Percentiles rank a stretch among this genome's conserved stretches.
These are phyloP conservation scores for Stephania yunnanensis DNA, from an alignment of 164 flowering plant genomes.

Conservation along the genomic window DNA sequence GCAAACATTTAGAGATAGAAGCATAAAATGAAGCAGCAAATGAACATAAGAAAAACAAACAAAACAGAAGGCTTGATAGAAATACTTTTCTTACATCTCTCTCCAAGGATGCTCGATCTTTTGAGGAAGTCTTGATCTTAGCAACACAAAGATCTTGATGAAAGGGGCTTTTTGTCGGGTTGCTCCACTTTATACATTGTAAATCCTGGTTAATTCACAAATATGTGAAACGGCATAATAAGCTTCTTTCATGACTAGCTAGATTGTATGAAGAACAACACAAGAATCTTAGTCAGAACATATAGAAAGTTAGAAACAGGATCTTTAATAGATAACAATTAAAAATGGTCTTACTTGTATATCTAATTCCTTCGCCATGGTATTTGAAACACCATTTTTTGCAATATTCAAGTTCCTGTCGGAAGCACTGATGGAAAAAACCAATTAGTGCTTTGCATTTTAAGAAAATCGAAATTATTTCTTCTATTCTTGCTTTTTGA, in stretches of 20 bases:
- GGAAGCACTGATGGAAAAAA: slow-evolving; percentile 47
- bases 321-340: neutral
- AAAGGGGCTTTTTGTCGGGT: slow-evolving; percentile 29
- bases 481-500: no score
- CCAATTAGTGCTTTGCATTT: neutral
- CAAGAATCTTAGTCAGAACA: neutral
- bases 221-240: neutral
- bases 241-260: neutral
- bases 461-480: no score
- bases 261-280: no score
- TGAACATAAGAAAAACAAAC: neutral
- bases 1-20: neutral
- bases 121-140: slow-evolving; percentile 29
- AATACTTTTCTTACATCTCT: slow-evolving; percentile 56
- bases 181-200: slow-evolving; percentile 22
- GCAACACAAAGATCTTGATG: slow-evolving; percentile 23
- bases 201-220: slow-evolving; percentile 31
- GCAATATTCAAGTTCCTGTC: slow-evolving; percentile 43
- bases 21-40: neutral
- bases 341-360: slow-evolving; percentile 33
- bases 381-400: slow-evolving; percentile 27
- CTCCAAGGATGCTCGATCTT: slow-evolving; percentile 63
- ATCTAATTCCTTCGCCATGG: slow-evolving; percentile 24
- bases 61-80: neutral
- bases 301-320: neutral